Conservation (phyloP, 1,284 basidiomycete species). For the Puccinia triticina region DNA sequence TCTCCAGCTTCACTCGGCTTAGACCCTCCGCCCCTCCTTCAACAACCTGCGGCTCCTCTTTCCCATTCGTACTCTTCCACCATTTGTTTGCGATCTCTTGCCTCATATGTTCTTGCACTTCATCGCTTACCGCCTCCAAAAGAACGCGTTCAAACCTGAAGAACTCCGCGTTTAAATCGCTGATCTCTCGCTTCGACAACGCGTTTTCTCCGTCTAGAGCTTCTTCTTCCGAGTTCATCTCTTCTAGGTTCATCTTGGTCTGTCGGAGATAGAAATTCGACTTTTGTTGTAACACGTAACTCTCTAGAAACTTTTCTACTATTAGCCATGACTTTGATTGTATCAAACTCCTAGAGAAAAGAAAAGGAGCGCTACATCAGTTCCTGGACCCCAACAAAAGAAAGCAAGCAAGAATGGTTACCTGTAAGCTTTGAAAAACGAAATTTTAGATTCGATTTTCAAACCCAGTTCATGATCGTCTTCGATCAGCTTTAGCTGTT, state of each 20-base stretch:
- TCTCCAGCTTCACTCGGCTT: not conserved
- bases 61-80: not conserved
- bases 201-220: not conserved
- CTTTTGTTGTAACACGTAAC: constrained; percentile 38
- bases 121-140: not conserved
- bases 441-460: constrained; percentile 28
- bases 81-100: not conserved
- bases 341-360: constrained; percentile 15
- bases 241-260: constrained; percentile 24
- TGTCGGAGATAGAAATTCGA: constrained; percentile 28
- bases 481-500: constrained; percentile 25
- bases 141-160: constrained; percentile 11
- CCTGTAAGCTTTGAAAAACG: constrained; percentile 39
- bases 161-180: constrained; percentile 9
- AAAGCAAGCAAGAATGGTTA: not conserved
- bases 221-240: not conserved
- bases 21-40: not conserved
- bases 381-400: not conserved
- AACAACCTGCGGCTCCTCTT: not conserved
- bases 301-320: constrained; percentile 24
- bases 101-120: not conserved
- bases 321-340: constrained; percentile 30
- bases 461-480: constrained; percentile 7
- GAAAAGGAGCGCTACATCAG: not conserved
- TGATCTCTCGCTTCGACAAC: not conserved